Evolutionary conservation across 73 alveolate genomes (phyloP).

Genomic region (Blepharisma japonicum): DNA sequence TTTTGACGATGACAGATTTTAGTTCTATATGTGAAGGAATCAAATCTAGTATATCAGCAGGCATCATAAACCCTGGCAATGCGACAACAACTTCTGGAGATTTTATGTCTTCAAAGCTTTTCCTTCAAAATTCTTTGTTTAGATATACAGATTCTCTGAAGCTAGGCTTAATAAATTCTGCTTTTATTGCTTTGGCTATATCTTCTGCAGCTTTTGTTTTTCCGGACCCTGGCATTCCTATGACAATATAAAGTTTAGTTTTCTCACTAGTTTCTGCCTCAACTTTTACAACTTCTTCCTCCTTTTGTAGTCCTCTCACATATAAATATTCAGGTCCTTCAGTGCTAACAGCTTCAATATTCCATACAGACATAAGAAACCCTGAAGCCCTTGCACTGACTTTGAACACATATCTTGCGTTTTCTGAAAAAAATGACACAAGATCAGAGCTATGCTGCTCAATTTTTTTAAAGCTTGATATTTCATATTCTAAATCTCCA

Average conservation of each 20-base stretch:
- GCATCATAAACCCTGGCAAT: background rate
- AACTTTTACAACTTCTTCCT: slow-evolving; percentile 1
- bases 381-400: background rate
- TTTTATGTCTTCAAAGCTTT: background rate
- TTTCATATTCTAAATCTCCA: background rate
- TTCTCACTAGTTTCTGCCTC: slow-evolving; percentile 15
- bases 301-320: background rate
- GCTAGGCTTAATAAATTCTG: slow-evolving; percentile 29
- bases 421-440: slow-evolving; percentile 6
- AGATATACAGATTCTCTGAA: background rate
- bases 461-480: background rate
- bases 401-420: background rate
- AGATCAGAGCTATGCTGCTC: background rate
- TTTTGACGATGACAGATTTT: slow-evolving; percentile 45
- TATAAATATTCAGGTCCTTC: background rate
- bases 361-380: background rate
- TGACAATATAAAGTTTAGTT: slow-evolving; percentile 31
- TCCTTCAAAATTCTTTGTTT: background rate
- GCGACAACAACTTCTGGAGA: background rate
- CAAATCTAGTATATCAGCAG: background rate
- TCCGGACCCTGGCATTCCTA: slow-evolving; percentile 66
- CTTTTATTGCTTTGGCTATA: slow-evolving; percentile 43
- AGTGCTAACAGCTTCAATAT: background rate
- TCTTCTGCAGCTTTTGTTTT: slow-evolving; percentile 49
- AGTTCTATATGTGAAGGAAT: slow-evolving; percentile 35